These are phyloP conservation scores for Brassica juncea DNA, from an alignment of 345 rosid species.

Conservation along the genomic window DNA sequence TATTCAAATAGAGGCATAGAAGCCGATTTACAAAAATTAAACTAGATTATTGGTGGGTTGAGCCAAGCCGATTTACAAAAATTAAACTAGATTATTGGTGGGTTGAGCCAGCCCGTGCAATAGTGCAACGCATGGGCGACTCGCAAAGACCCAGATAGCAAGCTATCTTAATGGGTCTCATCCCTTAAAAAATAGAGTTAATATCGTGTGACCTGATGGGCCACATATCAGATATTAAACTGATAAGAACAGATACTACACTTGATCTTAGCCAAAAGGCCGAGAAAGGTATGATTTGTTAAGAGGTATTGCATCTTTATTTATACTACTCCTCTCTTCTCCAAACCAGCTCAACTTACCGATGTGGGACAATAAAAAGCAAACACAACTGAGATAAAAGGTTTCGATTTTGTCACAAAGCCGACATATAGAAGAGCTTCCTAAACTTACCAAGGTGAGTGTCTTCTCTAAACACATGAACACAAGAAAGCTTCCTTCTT, in stretches of 20 bases:
- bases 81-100: background rate
- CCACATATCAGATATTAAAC: slow-evolving; percentile 60
- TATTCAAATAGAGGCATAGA: too few species aligned
- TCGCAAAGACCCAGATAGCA: slow-evolving; percentile 19
- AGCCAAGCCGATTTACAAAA: slow-evolving; percentile 14
- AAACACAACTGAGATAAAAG: background rate
- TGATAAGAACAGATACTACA: slow-evolving; percentile 69
- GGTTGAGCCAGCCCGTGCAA: slow-evolving; percentile 34
- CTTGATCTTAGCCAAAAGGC: slow-evolving; percentile 75
- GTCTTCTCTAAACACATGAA: too few species aligned
- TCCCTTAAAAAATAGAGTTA: slow-evolving; percentile 35
- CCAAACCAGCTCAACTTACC: background rate
- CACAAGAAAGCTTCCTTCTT: too few species aligned
- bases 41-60: slow-evolving; percentile 4
- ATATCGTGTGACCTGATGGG: slow-evolving; percentile 35
- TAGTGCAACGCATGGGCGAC: slow-evolving; percentile 34
- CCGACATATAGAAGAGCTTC: too few species aligned
- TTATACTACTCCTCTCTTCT: background rate
- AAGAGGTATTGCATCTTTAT: background rate
- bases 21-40: background rate
- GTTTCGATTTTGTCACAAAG: too few species aligned
- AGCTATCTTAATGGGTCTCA: background rate
- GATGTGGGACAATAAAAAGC: slow-evolving; percentile 4
- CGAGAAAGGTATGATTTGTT: slow-evolving; percentile 54
- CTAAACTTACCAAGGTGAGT: too few species aligned